Base-by-base conservation (phyloP, 2,329 filamentous ascomycete species). In the Fonsecaea monophora region DNA sequence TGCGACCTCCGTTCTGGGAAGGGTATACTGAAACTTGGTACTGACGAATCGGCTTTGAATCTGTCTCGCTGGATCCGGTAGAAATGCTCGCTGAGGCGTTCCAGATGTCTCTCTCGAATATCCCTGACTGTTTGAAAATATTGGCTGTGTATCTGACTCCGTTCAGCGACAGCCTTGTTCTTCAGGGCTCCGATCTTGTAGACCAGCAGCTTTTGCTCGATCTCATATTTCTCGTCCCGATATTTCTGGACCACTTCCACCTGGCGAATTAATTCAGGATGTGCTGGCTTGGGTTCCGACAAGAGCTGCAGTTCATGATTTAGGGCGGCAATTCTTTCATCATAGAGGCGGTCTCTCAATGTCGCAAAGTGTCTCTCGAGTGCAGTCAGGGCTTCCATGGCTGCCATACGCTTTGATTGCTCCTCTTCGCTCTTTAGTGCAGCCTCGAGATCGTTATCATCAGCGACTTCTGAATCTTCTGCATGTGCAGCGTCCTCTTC, bases 51-150 rank as follows among this genome's bases (percentile, higher is more conserved):
- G 69, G 87, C 85, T 74, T 89, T 90, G 74, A 94, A 89, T 65
- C 95, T 88, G 75, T 96, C 92, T 72, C 92, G 89, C 77, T 98
- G 94, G 65, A 98, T 92, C 72, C 94, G 90, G 78, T 96, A 97
- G 85, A 94, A 96, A 71, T 95, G 89, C 77, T 92, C 89, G 74
- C 95, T 94, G 66, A 97, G 87, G 66, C 89, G 85, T 69, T 94
- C 90, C 35, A 98, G 84, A 54, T 91, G 87, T 63, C 86, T 85
- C 77, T 98, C 94, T 68, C 95, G 88, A 71, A 91, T 86, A 75
- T 96, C 92, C 63, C 95, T 89, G 38, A 94, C 86, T 56, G 88
- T 87, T 78, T 99, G 95, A 78, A 93, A 94, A 78, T 92, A 98
- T 74, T 97, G 94, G 67, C 91, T 90, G 79, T 96, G 92, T 62